phyloP scores from a whole-genome alignment of 2,329 filamentous ascomycete genomes.

The Colletotrichum trifolii region DNA sequence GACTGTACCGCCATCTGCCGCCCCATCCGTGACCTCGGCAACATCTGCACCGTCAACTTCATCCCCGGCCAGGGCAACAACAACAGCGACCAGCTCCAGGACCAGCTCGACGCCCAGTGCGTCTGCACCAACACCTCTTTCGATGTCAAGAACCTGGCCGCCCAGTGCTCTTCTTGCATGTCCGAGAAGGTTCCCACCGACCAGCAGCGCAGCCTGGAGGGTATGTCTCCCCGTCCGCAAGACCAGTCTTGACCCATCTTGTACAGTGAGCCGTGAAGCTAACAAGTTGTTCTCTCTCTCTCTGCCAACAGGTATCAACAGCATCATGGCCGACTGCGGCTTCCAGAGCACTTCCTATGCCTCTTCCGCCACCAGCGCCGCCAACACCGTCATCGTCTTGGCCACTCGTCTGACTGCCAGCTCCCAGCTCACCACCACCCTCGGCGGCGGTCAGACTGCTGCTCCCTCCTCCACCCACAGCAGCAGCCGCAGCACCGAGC shows the following conservation, averaged over 20 bases:
- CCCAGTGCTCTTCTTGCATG: slow-evolving; percentile 50
- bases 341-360: slow-evolving; percentile 47
- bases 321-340: slow-evolving; percentile 48
- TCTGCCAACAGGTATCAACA: slow-evolving; percentile 45
- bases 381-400: slow-evolving; percentile 44
- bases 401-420: slow-evolving; percentile 47
- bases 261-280: no score
- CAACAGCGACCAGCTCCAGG: slow-evolving; percentile 35
- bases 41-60: slow-evolving; percentile 49
- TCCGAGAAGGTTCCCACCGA: slow-evolving; percentile 43
- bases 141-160: slow-evolving; percentile 33
- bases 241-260: neutral
- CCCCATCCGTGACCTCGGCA: slow-evolving; percentile 49
- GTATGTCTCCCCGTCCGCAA: neutral
- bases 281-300: neutral
- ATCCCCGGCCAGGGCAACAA: slow-evolving; percentile 34
- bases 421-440: slow-evolving; percentile 49
- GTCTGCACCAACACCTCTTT: slow-evolving; percentile 36
- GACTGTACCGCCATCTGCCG: slow-evolving; percentile 50
- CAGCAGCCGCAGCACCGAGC: slow-evolving; percentile 15
- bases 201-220: slow-evolving; percentile 37
- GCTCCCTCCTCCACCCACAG: slow-evolving; percentile 5
- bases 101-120: slow-evolving; percentile 34
- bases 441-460: slow-evolving; percentile 38
- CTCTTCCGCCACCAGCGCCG: slow-evolving; percentile 38